Base-by-base conservation (phyloP, 371 early-diverging fungal genomes). In the Mucor mucedo region DNA sequence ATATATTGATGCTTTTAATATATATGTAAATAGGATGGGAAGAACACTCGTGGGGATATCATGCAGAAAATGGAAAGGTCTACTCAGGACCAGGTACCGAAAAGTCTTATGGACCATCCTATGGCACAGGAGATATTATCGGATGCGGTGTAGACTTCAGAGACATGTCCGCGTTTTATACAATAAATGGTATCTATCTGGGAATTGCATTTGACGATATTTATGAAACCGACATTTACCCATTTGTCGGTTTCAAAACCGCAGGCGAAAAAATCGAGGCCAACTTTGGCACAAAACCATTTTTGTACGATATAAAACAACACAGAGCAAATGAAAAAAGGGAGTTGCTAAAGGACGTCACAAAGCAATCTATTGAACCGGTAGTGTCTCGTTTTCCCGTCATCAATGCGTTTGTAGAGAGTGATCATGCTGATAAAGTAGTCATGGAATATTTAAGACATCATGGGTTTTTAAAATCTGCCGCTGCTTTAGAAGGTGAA, bases 91-190 rank as follows among this genome's bases (percentile, higher is more conserved):
- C 88, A 8, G 94, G 93, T 4, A 87, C 80, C 21, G 98, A 97
- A 32, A 75, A 86, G 27, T 66, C 79, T 3, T 98, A 90, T 65
- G 98, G 98, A 0, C 98, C 98, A 3, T 84, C 82, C 3, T 98
- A 89, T 66, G 89, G 91, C 16, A 96, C 95, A 1, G 95, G 94
- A 10, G 99, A 98, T 72, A 84, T 89, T 0, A 87, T 97, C 50
- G 99, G 99, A 2, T 98, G 98, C 69, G 89, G 95, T 13, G 73
- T 98, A 40, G 93, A 98, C 76, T 95, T 96, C 73, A 63, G 79
- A 41, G 83, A 80, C 50, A 84, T 74, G 62, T 83, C 90, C 1
- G 84, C 90, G 0, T 95, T 94, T 66, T 98, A 89, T 77, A 96
- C 96, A 11, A 95, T 93, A 70, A 97, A 97, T 70, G 99, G 99